Base-by-base conservation (phyloP, 1,139 yeast species). In the Candida mesenterica region DNA sequence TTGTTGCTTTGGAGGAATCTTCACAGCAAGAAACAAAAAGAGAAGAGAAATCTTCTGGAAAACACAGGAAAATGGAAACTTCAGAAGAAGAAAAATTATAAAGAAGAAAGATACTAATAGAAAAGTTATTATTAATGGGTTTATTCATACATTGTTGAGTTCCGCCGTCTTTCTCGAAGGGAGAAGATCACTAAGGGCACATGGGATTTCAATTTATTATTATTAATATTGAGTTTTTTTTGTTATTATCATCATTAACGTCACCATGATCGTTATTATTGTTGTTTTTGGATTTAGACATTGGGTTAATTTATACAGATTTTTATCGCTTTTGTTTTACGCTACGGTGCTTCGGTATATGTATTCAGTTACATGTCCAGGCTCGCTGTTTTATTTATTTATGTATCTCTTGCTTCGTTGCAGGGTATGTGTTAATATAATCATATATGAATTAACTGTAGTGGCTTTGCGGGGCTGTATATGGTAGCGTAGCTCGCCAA, bases 201-300 rank as follows among this genome's bases (percentile, higher is more conserved):
- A 24, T 24, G 22, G 19, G 23, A 28, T 16, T 28, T 17, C 9
- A 12, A 28, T 17, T 16, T 28, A 5, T 26, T 8, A 26, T 17
- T 28, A 28, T 28, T 28, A 28, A 28, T 28, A 30, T 30, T 30
- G 31, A 29, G 31, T 28, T 28, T 28, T 24, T 10, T 24, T 28
- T 16, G 30, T 28, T 28, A 28, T 46, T 46, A 40, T 38, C 26
- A 20, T 39, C 41, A 33, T 38, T 37, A 33, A 8, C 13, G 9
- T 10, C 13, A 9, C 10, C 9, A 8, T 15, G 6, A 10, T 45
- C 41, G 41, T 44, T 40, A 43, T 45, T 35, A 33, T 43, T 42
- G 37, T 42, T 42, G 41, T 40, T 43, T 36, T 54, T 49, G 61
- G 68, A 61, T 62, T 64, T 63, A 63, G 70, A 63, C 69, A 60